Evolutionary conservation across 495 filamentous ascomycete species (phyloP).

Genomic region (Xeromyces bisporus): DNA sequence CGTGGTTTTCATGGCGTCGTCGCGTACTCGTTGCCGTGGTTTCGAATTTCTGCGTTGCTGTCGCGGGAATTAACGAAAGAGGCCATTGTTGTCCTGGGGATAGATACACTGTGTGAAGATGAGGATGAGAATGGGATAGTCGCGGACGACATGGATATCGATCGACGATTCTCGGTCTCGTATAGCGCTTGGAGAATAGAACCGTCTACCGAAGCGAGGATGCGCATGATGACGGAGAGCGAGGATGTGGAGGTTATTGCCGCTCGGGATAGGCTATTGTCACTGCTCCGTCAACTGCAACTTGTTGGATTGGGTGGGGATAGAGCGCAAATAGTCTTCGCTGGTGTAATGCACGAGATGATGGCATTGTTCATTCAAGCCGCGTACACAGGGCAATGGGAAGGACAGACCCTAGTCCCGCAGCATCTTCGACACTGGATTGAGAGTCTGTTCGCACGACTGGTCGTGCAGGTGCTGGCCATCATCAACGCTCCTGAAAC

Average conservation of each 20-base stretch:
- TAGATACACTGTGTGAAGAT: conserved; percentile 20
- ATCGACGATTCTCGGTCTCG: conserved; percentile 20
- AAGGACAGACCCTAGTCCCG: conserved; percentile 35
- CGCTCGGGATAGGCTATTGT: conserved; percentile 36
- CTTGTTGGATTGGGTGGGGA: conserved; percentile 60
- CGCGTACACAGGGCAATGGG: conserved; percentile 44
- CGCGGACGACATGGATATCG: conserved; percentile 23
- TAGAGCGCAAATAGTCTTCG: conserved; percentile 58
- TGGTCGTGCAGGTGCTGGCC: conserved; percentile 46
- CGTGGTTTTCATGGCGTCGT: conserved; percentile 49
- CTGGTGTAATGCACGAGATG: conserved; percentile 51
- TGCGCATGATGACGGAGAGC: conserved; percentile 21
- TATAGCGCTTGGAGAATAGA: conserved; percentile 23
- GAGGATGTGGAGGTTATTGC: conserved; percentile 18
- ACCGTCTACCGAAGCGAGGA: conserved; percentile 10
- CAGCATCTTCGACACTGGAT: conserved; percentile 50
- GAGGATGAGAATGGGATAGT: conserved; percentile 4
- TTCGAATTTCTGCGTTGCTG: conserved; percentile 32
- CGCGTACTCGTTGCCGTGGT: conserved; percentile 42
- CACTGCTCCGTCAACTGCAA: conserved; percentile 43
- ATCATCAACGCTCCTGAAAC: conserved; percentile 20
- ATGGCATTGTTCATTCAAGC: conserved; percentile 48
- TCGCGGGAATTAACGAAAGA: conserved; percentile 34
- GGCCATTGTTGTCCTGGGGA: conserved; percentile 38
- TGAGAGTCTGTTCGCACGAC: conserved; percentile 49